Evolutionary conservation across 2,329 filamentous ascomycete species (phyloP).

Genomic region (Colletotrichum euphorbiae): DNA sequence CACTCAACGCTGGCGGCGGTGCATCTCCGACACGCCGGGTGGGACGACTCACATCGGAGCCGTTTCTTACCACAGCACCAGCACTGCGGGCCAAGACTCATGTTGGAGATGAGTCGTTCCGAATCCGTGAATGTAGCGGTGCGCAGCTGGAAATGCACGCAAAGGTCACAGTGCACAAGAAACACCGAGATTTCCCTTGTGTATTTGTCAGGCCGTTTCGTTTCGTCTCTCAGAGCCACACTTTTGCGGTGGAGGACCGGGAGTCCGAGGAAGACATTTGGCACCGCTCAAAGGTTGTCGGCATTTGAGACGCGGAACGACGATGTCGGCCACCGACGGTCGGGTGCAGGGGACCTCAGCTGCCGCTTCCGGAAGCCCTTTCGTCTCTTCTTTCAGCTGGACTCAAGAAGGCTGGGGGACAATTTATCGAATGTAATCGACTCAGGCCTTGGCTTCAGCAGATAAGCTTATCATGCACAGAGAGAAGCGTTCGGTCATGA

Average conservation of each 20-base stretch:
- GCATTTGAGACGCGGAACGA: conserved; percentile 8
- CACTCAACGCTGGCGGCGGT: background rate
- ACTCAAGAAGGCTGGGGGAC: too few species aligned
- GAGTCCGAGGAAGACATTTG: background rate
- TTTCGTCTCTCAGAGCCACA: background rate
- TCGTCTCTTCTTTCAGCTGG: too few species aligned
- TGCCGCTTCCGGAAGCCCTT: conserved; percentile 14
- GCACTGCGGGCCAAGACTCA: conserved; percentile 28
- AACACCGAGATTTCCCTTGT: too few species aligned
- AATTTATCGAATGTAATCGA: too few species aligned
- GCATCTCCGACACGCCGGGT: background rate
- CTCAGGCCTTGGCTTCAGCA: too few species aligned
- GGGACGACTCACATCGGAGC: conserved; percentile 28
- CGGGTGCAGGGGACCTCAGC: background rate
- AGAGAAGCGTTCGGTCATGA: too few species aligned
- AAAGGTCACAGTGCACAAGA: too few species aligned
- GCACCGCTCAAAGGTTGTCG: conserved; percentile 2
- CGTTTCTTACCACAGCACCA: conserved; percentile 23
- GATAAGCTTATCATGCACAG: too few species aligned
- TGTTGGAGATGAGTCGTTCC: background rate
- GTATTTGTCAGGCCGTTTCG: too few species aligned
- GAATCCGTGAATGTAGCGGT: background rate
- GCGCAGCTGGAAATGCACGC: background rate
- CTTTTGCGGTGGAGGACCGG: background rate
- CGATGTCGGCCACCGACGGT: conserved; percentile 25